Percentiles rank a stretch among this genome's conserved stretches.
Evolutionary conservation across 208 protist genomes (phyloP).

Genomic region (Leishmania amazonensis): DNA sequence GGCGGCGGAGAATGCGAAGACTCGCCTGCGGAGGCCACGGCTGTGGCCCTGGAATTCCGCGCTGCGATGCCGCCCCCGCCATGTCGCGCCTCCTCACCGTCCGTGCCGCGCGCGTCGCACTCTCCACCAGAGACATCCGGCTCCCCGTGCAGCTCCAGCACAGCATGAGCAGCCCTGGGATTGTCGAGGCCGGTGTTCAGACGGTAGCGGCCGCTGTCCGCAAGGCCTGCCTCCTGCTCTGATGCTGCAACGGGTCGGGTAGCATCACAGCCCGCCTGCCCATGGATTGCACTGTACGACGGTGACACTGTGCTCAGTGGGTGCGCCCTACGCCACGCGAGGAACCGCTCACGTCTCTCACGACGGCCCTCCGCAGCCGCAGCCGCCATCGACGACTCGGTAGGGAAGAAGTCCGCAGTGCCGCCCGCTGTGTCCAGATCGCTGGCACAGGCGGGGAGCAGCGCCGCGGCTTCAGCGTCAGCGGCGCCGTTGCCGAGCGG

Average conservation of each 20-base stretch:
- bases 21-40: neutral
- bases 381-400: conserved; percentile 1
- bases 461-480: neutral
- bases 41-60: neutral
- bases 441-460: neutral
- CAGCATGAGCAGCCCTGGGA: conserved; percentile 30
- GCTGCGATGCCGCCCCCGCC: neutral
- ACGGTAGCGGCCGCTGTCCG: conserved; percentile 37
- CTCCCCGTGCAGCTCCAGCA: conserved; percentile 33
- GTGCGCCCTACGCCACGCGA: conserved; percentile 56
- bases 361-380: conserved; percentile 20
- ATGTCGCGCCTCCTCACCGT: neutral
- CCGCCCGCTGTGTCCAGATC: neutral
- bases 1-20: neutral
- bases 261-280: neutral
- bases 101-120: neutral
- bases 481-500: neutral
- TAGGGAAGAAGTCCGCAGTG: neutral
- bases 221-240: neutral
- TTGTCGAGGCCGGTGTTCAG: conserved; percentile 79
- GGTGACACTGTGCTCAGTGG: conserved; percentile 19
- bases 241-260: neutral
- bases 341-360: conserved; percentile 49
- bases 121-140: neutral
- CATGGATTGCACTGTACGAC: conserved; percentile 1